Evolutionary conservation across 2,329 filamentous ascomycete species (phyloP).

Genomic region (Exophiala bonariae): DNA sequence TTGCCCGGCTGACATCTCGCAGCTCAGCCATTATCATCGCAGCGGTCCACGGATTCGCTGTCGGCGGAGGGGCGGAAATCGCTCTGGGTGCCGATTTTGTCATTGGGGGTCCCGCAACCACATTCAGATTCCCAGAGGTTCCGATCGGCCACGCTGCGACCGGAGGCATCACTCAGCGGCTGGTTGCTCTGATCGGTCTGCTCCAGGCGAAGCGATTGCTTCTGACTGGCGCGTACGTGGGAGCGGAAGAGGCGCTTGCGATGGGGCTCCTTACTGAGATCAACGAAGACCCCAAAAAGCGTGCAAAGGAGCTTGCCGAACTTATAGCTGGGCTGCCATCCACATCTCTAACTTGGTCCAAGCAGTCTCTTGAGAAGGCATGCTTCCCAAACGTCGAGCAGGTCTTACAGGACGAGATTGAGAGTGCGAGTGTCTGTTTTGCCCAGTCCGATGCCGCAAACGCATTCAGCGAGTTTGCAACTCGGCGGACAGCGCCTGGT

Average conservation of each 20-base stretch:
- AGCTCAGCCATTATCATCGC: constrained; percentile 5
- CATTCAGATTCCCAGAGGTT: constrained; percentile 11
- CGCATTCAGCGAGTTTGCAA: constrained; percentile 10
- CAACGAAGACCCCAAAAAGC: constrained; percentile 7
- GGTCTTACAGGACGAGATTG: constrained; percentile 5
- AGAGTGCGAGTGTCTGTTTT: constrained; percentile 12
- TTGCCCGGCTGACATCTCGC: constrained; percentile 9
- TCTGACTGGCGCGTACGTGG: constrained; percentile 5
- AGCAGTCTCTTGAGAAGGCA: constrained; percentile 8
- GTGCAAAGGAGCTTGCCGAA: constrained; percentile 7
- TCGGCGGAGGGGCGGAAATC: constrained; percentile 15
- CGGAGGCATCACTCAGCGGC: constrained; percentile 12
- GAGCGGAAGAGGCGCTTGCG: constrained; percentile 9
- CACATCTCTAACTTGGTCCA: constrained; percentile 6
- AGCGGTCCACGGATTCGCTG: constrained; percentile 11
- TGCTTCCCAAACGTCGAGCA: constrained; percentile 9
- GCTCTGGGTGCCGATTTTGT: constrained; percentile 16
- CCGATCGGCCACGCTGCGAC: constrained; percentile 15
- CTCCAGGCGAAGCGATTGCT: constrained; percentile 11
- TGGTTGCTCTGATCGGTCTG: constrained; percentile 11
- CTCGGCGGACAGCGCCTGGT: not conserved
- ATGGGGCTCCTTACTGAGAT: constrained; percentile 13
- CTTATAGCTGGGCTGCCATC: constrained; percentile 9
- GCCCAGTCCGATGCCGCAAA: constrained; percentile 10
- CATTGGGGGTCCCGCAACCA: constrained; percentile 10